Evolutionary conservation across 164 flowering plant genomes (phyloP).

Genomic region (Brasenia schreberi): DNA sequence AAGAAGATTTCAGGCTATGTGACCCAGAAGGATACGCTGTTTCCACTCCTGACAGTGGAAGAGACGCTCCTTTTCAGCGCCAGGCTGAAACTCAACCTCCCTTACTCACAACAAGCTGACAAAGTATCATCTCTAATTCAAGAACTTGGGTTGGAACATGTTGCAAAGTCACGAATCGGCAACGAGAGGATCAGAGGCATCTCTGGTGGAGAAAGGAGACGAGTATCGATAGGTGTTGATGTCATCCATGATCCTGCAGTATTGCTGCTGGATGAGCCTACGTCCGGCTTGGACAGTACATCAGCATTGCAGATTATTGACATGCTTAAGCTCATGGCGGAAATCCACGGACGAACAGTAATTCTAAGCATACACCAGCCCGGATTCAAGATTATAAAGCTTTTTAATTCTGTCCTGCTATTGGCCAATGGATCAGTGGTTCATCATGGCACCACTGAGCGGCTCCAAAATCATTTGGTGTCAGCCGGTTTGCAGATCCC

Average conservation of each 20-base stretch:
- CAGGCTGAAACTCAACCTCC: conserved; percentile 39
- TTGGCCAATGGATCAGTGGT: conserved; percentile 67
- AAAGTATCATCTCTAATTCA: conserved; percentile 45
- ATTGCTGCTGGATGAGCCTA: conserved; percentile 85
- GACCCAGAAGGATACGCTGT: conserved; percentile 72
- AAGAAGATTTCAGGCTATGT: conserved; percentile 78
- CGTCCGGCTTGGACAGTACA: conserved; percentile 85
- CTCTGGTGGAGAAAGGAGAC: conserved; percentile 90
- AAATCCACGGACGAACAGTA: conserved; percentile 57
- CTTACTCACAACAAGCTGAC: conserved; percentile 15
- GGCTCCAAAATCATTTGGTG: conserved; percentile 34
- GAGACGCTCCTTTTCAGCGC: conserved; percentile 86
- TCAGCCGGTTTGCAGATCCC: conserved; percentile 48
- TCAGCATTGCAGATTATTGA: conserved; percentile 81
- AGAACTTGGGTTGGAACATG: conserved; percentile 63
- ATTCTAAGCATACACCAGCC: conserved; percentile 90
- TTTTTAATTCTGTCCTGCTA: conserved; percentile 53
- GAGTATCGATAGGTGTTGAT: conserved; percentile 90
- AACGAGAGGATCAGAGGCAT: conserved; percentile 64
- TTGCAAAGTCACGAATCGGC: conserved; percentile 48
- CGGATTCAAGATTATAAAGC: conserved; percentile 75
- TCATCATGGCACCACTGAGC: conserved; percentile 68
- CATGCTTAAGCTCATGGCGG: conserved; percentile 86
- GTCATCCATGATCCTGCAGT: conserved; percentile 79
- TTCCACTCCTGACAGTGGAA: conserved; percentile 83